A percentile compares a stretch with the other conserved stretches of the same genome.
Evolutionary conservation across 2,329 filamentous ascomycete genomes (phyloP).

Genomic region (Pyrenochaeta sp.): DNA sequence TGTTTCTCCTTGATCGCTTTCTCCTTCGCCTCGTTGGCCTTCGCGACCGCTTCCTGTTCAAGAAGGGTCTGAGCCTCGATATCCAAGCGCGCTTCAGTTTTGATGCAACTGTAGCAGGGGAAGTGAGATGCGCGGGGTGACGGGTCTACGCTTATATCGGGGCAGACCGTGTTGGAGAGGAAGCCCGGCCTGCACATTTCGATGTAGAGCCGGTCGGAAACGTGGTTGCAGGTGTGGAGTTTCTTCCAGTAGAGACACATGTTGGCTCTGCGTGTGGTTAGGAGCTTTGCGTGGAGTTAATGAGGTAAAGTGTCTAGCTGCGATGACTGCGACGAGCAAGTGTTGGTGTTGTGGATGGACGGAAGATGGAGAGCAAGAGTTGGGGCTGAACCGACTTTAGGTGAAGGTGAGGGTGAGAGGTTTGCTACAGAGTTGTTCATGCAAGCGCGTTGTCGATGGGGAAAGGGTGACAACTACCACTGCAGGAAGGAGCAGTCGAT

Average conservation of each 20-base stretch:
- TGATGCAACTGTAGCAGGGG: slow-evolving; percentile 35
- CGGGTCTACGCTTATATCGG: slow-evolving; percentile 20
- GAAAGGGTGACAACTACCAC: slow-evolving; percentile 1
- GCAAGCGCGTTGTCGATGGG: slow-evolving; percentile 3
- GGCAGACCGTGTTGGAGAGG: slow-evolving; percentile 30
- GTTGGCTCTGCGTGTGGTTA: neutral
- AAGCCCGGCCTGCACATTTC: slow-evolving; percentile 32
- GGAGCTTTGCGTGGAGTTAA: neutral
- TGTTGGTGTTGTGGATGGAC: neutral
- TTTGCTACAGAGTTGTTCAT: neutral
- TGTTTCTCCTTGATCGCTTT: slow-evolving; percentile 13
- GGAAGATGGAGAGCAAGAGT: neutral
- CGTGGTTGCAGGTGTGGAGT: slow-evolving; percentile 29
- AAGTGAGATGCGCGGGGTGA: slow-evolving; percentile 27
- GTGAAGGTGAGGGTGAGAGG: neutral
- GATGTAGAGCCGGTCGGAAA: slow-evolving; percentile 30
- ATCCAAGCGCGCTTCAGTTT: slow-evolving; percentile 18
- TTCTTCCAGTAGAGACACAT: slow-evolving; percentile 42
- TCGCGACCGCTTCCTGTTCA: neutral
- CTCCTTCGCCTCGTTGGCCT: slow-evolving; percentile 11
- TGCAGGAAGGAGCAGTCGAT: neutral
- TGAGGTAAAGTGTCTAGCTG: neutral
- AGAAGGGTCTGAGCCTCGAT: slow-evolving; percentile 10
- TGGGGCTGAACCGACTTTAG: neutral
- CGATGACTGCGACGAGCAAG: neutral